Evolutionary conservation across 2,329 filamentous ascomycete species (phyloP).

Genomic region (Aspergillus pseudoglaucus): DNA sequence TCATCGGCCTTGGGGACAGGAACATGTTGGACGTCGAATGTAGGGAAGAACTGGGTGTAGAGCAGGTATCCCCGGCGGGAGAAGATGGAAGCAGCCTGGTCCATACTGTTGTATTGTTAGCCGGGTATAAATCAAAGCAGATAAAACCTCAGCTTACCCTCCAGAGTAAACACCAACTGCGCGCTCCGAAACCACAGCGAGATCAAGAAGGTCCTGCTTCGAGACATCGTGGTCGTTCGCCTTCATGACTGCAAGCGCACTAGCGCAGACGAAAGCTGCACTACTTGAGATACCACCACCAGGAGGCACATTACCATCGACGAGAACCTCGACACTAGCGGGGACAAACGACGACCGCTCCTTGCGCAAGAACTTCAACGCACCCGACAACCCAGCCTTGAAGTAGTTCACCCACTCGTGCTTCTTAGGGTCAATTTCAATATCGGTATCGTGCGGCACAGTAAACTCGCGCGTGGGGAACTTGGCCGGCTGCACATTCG

Average conservation of each 20-base stretch:
- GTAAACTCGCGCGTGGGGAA: conserved; percentile 72
- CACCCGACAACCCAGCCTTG: conserved; percentile 80
- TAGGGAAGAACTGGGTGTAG: conserved; percentile 82
- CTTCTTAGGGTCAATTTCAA: conserved; percentile 76
- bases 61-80: conserved; percentile 78
- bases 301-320: conserved; percentile 86
- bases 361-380: conserved; percentile 65
- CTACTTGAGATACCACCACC: conserved; percentile 91
- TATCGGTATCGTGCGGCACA: conserved; percentile 54
- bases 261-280: conserved; percentile 87
- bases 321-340: conserved; percentile 75
- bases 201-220: conserved; percentile 85
- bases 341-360: conserved; percentile 61
- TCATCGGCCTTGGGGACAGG: conserved; percentile 74
- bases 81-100: conserved; percentile 93
- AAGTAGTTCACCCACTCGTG: conserved; percentile 99
- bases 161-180: conserved; percentile 94
- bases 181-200: conserved; percentile 90
- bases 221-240: conserved; percentile 79
- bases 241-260: conserved; percentile 77
- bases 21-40: conserved; percentile 68
- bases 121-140: conserved; percentile 17
- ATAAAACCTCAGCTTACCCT: conserved; percentile 52
- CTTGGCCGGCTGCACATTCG: conserved; percentile 68
- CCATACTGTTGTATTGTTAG: conserved; percentile 60